Evolutionary conservation across 1,284 basidiomycete genomes (phyloP).

Genomic region (Irpex rosettiformis): DNA sequence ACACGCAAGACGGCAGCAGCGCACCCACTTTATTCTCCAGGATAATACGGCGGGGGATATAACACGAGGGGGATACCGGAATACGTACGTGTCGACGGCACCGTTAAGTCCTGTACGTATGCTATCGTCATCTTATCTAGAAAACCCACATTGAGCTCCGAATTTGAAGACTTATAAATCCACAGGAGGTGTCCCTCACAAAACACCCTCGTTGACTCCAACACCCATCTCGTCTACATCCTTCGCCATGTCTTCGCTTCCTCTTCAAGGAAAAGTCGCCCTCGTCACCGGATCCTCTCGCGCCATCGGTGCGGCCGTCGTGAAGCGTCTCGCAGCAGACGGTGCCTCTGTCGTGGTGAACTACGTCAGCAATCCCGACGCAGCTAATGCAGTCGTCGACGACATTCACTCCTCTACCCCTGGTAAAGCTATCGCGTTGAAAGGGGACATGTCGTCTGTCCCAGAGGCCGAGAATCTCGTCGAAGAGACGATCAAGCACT

Average conservation of each 20-base stretch:
- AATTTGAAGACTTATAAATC: not conserved
- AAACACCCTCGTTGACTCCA: no score
- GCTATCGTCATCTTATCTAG: not conserved
- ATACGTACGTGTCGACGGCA: not conserved
- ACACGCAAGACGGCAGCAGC: not conserved
- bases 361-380: conserved; percentile 31
- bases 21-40: not conserved
- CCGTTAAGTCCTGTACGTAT: not conserved
- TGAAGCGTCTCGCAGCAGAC: conserved; percentile 42
- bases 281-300: conserved; percentile 53
- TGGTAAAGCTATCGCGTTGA: conserved; percentile 42
- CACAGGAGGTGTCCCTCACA: no score
- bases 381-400: conserved; percentile 42
- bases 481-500: conserved; percentile 42
- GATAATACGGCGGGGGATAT: no score
- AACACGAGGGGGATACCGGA: no score
- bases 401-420: conserved; percentile 35
- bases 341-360: conserved; percentile 53
- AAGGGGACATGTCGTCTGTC: conserved; percentile 43
- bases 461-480: conserved; percentile 38
- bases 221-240: not conserved
- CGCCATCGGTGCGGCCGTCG: conserved; percentile 53
- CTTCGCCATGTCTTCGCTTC: conserved; percentile 5
- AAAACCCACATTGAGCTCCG: not conserved
- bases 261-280: conserved; percentile 42